phyloP scores from a whole-genome alignment of 441 rosid genomes.

The Gossypium trilobum region DNA sequence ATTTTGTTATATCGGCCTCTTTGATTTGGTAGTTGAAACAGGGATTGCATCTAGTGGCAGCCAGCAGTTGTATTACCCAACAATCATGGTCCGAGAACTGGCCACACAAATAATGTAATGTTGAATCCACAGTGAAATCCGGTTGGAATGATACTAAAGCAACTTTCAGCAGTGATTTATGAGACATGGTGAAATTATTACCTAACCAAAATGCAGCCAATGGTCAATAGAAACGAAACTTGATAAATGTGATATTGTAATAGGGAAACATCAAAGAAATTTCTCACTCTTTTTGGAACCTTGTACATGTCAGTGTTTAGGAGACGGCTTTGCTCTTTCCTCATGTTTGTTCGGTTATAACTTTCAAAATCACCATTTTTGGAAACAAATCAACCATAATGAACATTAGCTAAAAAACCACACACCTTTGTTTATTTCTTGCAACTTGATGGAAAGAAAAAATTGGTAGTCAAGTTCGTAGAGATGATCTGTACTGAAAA shows the following conservation, averaged over 20 bases:
- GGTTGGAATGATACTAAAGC: no score
- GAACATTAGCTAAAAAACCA: background rate
- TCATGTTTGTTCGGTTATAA: background rate
- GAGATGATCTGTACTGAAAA: background rate
- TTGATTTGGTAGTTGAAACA: no score
- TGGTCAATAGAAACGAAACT: background rate
- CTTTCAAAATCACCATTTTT: background rate
- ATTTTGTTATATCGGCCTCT: no score
- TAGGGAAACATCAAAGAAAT: constrained; percentile 32
- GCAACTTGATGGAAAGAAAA: background rate
- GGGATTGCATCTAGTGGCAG: no score
- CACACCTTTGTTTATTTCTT: background rate
- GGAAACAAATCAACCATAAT: background rate
- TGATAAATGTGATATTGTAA: background rate
- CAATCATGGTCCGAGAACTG: no score
- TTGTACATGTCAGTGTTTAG: background rate
- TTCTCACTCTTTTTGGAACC: constrained; percentile 23
- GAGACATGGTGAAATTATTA: no score
- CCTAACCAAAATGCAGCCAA: no score
- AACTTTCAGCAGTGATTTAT: no score
- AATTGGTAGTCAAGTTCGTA: background rate
- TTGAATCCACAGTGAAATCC: no score
- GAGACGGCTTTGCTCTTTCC: background rate
- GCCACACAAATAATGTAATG: no score
- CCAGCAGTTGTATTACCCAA: no score